Conservation (phyloP, 179 eudicot genomes). For the Pouteria campechiana region DNA sequence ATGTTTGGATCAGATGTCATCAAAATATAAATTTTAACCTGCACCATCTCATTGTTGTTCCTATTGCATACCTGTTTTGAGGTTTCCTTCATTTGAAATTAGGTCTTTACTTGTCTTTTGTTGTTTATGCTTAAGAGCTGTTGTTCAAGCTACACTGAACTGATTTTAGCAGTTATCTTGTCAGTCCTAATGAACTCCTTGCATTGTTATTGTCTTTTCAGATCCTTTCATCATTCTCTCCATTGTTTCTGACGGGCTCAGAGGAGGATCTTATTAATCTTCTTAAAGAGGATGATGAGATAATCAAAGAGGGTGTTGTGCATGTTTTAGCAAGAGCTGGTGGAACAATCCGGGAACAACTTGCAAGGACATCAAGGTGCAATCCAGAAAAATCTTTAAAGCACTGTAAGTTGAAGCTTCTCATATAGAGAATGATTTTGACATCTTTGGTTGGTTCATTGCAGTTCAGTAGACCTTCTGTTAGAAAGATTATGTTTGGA, state of each 20-base stretch:
- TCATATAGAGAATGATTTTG: slow-evolving; percentile 4
- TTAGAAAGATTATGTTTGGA: slow-evolving; percentile 89
- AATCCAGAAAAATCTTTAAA: background rate
- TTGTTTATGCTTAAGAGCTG: too few species aligned
- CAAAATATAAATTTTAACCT: too few species aligned
- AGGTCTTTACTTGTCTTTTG: too few species aligned
- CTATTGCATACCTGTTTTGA: too few species aligned
- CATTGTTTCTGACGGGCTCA: slow-evolving; percentile 68
- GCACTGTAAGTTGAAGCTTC: background rate
- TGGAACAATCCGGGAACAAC: slow-evolving; percentile 79
- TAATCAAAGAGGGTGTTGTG: slow-evolving; percentile 88
- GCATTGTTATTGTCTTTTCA: slow-evolving; percentile 16
- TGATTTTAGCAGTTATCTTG: too few species aligned
- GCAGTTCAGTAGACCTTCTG: slow-evolving; percentile 88
- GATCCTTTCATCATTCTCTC: slow-evolving; percentile 86
- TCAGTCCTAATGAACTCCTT: too few species aligned
- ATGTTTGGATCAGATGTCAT: too few species aligned
- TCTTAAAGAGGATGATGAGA: slow-evolving; percentile 82
- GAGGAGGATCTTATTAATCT: slow-evolving; percentile 73
- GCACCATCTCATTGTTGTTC: too few species aligned
- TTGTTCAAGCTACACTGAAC: too few species aligned
- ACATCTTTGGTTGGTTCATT: slow-evolving; percentile 5
- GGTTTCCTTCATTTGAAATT: too few species aligned
- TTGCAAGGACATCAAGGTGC: slow-evolving; percentile 85
- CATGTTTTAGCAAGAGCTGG: slow-evolving; percentile 97